Conservation (phyloP, 2,329 filamentous ascomycete species). For the Mycosphaerella sp. region DNA sequence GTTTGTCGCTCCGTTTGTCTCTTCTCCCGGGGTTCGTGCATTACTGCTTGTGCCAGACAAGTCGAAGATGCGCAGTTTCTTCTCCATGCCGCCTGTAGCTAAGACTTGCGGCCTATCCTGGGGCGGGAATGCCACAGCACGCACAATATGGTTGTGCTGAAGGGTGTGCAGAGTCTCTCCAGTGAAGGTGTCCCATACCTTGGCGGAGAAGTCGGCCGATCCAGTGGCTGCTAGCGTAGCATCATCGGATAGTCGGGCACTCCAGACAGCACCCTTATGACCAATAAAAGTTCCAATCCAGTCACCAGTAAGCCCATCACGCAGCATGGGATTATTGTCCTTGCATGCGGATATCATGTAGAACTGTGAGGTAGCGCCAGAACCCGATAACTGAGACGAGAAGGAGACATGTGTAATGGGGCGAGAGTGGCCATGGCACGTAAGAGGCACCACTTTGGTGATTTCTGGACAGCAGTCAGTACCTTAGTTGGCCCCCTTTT, state of each 20-base stretch:
- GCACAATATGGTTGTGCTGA: constrained; percentile 90
- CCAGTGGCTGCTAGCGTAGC: constrained; percentile 84
- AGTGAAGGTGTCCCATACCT: constrained; percentile 94
- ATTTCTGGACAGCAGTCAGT: constrained; percentile 26
- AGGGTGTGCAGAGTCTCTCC: constrained; percentile 83
- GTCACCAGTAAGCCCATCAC: constrained; percentile 90
- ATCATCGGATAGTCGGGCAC: constrained; percentile 83
- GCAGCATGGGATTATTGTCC: constrained; percentile 98
- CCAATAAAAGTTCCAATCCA: constrained; percentile 98
- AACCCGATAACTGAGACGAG: constrained; percentile 59
- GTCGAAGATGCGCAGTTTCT: constrained; percentile 92
- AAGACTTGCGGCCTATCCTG: constrained; percentile 65
- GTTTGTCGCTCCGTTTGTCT: constrained; percentile 9
- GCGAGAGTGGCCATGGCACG: constrained; percentile 88
- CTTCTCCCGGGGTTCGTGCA: constrained; percentile 12
- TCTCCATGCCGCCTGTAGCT: constrained; percentile 91
- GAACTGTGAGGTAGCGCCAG: constrained; percentile 45
- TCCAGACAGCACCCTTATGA: constrained; percentile 97
- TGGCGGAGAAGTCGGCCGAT: constrained; percentile 85
- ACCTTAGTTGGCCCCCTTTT: neutral
- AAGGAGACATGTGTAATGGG: constrained; percentile 89
- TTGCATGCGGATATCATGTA: constrained; percentile 74
- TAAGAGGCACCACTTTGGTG: constrained; percentile 71
- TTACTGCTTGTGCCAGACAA: constrained; percentile 52
- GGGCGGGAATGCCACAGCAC: constrained; percentile 73